A percentile compares a stretch with the other conserved stretches of the same genome.
phyloP scores from a whole-genome alignment of 352 stramenopile species.

The Blastocystis sp. region DNA sequence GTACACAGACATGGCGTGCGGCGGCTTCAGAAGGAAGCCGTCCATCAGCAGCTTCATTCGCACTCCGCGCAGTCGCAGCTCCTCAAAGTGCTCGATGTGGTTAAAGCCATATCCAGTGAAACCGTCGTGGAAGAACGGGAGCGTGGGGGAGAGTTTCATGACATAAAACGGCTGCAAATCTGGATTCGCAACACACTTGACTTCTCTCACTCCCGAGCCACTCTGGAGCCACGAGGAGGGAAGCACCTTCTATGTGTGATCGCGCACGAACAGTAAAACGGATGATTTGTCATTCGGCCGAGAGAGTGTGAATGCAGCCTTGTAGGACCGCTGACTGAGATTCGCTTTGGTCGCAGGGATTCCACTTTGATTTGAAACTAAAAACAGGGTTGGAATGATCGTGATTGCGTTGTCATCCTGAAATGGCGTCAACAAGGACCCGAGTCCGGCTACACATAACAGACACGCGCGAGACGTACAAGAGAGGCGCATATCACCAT shows the following conservation, averaged over 20 bases:
- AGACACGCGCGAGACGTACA: not conserved
- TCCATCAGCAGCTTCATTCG: constrained; percentile 1
- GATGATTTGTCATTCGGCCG: not conserved
- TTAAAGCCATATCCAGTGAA: constrained; percentile 60
- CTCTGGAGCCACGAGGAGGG: not conserved
- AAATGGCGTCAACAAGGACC: not conserved
- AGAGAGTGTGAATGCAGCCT: not conserved
- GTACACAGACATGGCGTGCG: not conserved
- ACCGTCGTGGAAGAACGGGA: constrained; percentile 37
- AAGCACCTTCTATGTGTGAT: not conserved
- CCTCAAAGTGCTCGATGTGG: constrained; percentile 37
- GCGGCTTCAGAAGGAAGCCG: constrained; percentile 25
- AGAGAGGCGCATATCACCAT: constrained; percentile 6
- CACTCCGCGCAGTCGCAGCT: constrained; percentile 1
- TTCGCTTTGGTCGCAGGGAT: not conserved
- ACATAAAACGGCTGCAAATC: constrained; percentile 57
- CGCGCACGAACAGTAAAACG: not conserved
- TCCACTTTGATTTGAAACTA: not conserved
- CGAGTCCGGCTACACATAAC: not conserved
- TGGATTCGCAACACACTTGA: not conserved
- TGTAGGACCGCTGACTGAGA: not conserved
- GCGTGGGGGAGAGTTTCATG: constrained; percentile 32
- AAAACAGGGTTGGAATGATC: not conserved
- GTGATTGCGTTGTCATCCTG: not conserved
- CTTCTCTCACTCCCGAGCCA: not conserved